These are phyloP conservation scores for Stromatinia cepivora DNA, from an alignment of 2,329 filamentous ascomycete genomes.

Conservation along the genomic window DNA sequence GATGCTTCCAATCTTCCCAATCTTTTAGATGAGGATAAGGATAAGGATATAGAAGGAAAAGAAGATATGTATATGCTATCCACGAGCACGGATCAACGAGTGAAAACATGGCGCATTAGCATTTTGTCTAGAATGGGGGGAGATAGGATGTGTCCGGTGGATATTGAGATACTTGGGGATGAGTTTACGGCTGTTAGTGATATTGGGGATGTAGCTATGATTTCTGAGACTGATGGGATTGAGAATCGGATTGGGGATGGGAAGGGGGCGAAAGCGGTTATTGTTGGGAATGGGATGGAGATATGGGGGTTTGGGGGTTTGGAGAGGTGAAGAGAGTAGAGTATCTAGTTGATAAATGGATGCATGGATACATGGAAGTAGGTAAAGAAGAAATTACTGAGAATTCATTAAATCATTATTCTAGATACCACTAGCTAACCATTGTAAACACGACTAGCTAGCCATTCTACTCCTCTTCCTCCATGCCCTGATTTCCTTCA, in stretches of 20 bases:
- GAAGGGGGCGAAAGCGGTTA: slow-evolving; percentile 31
- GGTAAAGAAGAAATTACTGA: no score
- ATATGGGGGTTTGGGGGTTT: slow-evolving; percentile 29
- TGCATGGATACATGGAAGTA: background rate
- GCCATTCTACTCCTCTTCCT: slow-evolving; percentile 34
- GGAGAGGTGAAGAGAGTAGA: background rate
- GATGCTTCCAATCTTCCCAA: background rate
- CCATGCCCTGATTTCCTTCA: slow-evolving; percentile 72
- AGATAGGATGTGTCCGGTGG: slow-evolving; percentile 28
- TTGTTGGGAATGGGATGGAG: slow-evolving; percentile 42
- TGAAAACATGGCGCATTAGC: slow-evolving; percentile 52
- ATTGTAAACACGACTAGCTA: background rate
- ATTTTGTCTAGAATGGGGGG: slow-evolving; percentile 14
- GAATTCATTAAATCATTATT: slow-evolving; percentile 21
- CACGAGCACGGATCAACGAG: slow-evolving; percentile 61
- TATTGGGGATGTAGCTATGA: slow-evolving; percentile 50
- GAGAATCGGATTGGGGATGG: background rate
- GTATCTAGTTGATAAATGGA: background rate
- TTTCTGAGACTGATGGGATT: background rate
- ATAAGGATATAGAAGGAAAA: slow-evolving; percentile 14
- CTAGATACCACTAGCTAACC: background rate
- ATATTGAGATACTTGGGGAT: slow-evolving; percentile 49
- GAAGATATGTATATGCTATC: slow-evolving; percentile 44
- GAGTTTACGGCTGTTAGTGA: slow-evolving; percentile 62
- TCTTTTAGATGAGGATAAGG: background rate